Evolutionary conservation across 352 stramenopile species (phyloP), one percentile per base, ranked within the genome.

Genomic region (Globisporangium emineosum): DNA sequence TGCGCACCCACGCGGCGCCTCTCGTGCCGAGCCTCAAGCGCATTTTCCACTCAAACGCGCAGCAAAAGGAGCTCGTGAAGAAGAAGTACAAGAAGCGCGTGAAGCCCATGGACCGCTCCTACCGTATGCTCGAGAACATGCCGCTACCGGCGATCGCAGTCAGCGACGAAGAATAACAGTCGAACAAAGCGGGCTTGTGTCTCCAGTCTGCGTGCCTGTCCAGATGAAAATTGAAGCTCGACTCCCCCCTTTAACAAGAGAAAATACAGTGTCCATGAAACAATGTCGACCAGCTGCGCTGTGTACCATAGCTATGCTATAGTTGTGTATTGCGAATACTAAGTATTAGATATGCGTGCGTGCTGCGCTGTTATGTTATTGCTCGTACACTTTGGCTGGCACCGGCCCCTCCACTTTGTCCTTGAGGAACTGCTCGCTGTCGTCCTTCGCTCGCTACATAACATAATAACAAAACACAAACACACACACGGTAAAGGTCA

Each of bases 391-490:
- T 65, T 84, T 86, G 5, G 79, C 75, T 21, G 83, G 73, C 54
- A 91, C 76, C 2, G 85, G 85, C n/a, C 85, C 83, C 69, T 94
- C 85, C 40, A 89, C 81, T 56, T 88, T 86, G 72, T 94, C 81
- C 62, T 91, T 91, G 8, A 94, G 71, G 66, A 92, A 91, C 17
- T 33, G 64, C 67, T 94, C 85, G 65, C 85, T 94, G 70, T 89
- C 84, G 42, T 90, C 78, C 57, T 94, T 94, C 19, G 83, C 83
- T 50, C 81, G 75, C 85, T 94, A 49, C 51, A 60, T 12, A 57
- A 12, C 30, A 52, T 19, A 51, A 52, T 19, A 51, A 23, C 13
- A 15, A 57, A 7, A 30, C 52, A 55, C 59, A 62, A 23, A 12
- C 49, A 33, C 47, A 4, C 47, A 53, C 21, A 51, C 30, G 35